A percentile compares a stretch with the other conserved stretches of the same genome.
phyloP scores from a whole-genome alignment of 1,284 basidiomycete genomes.

The Ustilago vetiveriae region DNA sequence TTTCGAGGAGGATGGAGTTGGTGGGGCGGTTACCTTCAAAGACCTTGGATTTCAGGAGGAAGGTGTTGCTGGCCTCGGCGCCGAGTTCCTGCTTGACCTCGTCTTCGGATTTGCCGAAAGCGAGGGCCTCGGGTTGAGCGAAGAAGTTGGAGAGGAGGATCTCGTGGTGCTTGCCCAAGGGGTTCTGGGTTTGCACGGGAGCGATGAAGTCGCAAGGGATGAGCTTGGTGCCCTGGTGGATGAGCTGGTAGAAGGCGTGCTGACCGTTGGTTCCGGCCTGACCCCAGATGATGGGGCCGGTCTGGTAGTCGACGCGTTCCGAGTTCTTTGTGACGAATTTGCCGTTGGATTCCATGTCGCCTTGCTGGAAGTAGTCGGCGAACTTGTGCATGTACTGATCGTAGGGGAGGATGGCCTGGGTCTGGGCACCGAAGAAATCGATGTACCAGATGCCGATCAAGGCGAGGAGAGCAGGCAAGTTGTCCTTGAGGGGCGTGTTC shows the following conservation, averaged over 20 bases:
- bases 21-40: slow-evolving; percentile 97
- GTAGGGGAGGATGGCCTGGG: slow-evolving; percentile 92
- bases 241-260: slow-evolving; percentile 98
- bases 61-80: slow-evolving; percentile 77
- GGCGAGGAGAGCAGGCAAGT: slow-evolving; percentile 90
- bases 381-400: slow-evolving; percentile 99
- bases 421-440: slow-evolving; percentile 95
- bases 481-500: slow-evolving; percentile 84
- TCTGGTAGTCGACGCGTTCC: slow-evolving; percentile 91
- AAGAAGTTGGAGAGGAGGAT: slow-evolving; percentile 98
- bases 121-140: slow-evolving; percentile 88
- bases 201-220: slow-evolving; percentile 93
- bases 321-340: slow-evolving; percentile 95
- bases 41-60: slow-evolving; percentile 93
- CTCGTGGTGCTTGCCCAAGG: slow-evolving; percentile 87
- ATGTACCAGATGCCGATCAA: slow-evolving; percentile 98
- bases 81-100: slow-evolving; percentile 84
- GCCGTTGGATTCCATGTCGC: slow-evolving; percentile 99
- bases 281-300: slow-evolving; percentile 98
- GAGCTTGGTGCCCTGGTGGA: slow-evolving; percentile 78
- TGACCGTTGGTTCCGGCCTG: slow-evolving; percentile 97
- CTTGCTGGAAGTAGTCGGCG: slow-evolving; percentile 99
- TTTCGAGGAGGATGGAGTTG: slow-evolving; percentile 94
- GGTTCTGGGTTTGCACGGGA: slow-evolving; percentile 92
- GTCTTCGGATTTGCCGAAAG: slow-evolving; percentile 95